These are phyloP conservation scores for Emericellopsis cladophorae DNA, from an alignment of 2,329 filamentous ascomycete genomes.

Conservation along the genomic window DNA sequence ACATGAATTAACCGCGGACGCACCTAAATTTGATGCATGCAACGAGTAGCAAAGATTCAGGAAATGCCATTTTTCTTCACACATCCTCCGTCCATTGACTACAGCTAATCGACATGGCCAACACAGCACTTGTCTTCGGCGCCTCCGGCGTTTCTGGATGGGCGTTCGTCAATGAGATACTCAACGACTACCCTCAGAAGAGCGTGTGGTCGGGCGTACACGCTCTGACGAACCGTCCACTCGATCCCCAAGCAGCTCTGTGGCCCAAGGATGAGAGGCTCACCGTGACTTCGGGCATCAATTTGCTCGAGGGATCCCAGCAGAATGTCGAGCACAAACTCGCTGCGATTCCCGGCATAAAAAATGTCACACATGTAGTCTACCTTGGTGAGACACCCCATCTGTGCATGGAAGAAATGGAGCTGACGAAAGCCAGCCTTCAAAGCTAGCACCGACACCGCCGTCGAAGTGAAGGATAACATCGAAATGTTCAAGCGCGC, in stretches of 20 bases:
- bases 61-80: too few relatives aligned
- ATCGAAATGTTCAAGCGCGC: conserved; percentile 25
- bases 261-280: conserved; percentile 25
- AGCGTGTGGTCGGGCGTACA: conserved; percentile 8
- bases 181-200: conserved; percentile 9
- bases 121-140: conserved; percentile 7
- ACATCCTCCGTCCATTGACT: too few relatives aligned
- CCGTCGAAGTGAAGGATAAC: conserved; percentile 20
- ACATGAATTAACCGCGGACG: too few relatives aligned
- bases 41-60: too few relatives aligned
- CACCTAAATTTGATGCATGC: too few relatives aligned
- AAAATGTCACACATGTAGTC: conserved; percentile 27
- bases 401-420: background rate
- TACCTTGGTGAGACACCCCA: conserved; percentile 16
- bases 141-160: conserved; percentile 9
- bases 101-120: background rate
- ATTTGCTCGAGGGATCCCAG: conserved; percentile 23
- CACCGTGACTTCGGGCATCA: conserved; percentile 26
- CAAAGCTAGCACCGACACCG: conserved; percentile 21
- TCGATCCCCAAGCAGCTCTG: conserved; percentile 14
- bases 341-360: conserved; percentile 17
- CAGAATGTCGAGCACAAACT: conserved; percentile 21
- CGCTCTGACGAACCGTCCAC: conserved; percentile 10
- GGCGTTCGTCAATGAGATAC: conserved; percentile 8
- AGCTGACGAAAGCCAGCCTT: conserved; percentile 13